phyloP scores from a whole-genome alignment of 1,284 basidiomycete genomes.

The Papiliotrema nemorosa region DNA sequence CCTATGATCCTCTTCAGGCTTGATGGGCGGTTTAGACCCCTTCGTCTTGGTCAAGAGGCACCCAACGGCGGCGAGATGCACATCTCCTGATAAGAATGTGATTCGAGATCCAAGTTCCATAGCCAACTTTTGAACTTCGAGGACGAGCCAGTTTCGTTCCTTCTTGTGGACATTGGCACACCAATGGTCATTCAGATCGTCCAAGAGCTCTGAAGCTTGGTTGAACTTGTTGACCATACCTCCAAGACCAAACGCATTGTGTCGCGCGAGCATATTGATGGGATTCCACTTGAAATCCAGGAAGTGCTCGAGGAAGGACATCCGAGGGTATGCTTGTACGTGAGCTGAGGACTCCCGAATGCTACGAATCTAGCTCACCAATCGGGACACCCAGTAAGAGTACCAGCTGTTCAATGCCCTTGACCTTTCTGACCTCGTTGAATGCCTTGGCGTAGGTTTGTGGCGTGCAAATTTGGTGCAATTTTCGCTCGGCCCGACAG shows the following conservation, averaged over 20 bases:
- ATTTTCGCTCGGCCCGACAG: constrained; percentile 82
- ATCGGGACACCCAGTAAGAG: constrained; percentile 65
- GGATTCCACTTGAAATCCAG: constrained; percentile 80
- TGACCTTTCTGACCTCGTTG: constrained; percentile 52
- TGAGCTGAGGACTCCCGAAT: neutral
- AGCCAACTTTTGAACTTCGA: constrained; percentile 70
- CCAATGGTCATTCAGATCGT: constrained; percentile 93
- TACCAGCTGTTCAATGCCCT: constrained; percentile 64
- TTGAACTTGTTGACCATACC: constrained; percentile 89
- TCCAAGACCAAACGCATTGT: constrained; percentile 58
- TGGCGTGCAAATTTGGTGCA: constrained; percentile 70
- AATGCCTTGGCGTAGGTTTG: constrained; percentile 71
- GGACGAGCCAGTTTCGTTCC: constrained; percentile 87
- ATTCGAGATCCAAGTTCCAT: constrained; percentile 62
- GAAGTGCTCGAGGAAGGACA: constrained; percentile 72
- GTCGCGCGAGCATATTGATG: constrained; percentile 62
- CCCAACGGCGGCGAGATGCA: constrained; percentile 82
- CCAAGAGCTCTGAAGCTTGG: constrained; percentile 80
- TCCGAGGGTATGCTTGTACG: constrained; percentile 75
- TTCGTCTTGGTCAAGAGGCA: constrained; percentile 60
- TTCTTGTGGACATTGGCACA: constrained; percentile 77
- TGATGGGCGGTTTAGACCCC: constrained; percentile 10
- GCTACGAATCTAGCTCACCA: constrained; percentile 11
- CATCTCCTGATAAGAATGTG: constrained; percentile 84
- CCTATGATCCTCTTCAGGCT: constrained; percentile 62